A percentile compares a stretch with the other conserved stretches of the same genome.
Evolutionary conservation across 371 early-diverging fungal species (phyloP).

Genomic region (Funneliformis caledonium): DNA sequence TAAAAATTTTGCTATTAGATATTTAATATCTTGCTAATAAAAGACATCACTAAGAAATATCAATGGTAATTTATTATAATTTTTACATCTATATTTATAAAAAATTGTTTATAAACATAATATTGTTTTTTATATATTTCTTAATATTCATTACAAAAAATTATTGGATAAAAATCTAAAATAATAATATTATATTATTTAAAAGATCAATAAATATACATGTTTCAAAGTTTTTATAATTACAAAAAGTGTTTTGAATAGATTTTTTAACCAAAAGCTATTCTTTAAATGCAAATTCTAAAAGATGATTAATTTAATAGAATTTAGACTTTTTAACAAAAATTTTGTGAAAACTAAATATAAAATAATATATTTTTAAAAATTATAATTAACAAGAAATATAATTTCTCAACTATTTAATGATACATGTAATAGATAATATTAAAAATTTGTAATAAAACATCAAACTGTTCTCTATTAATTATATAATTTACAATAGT

Average conservation of each 20-base stretch:
- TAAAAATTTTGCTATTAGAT: conserved; percentile 16
- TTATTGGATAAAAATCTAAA: conserved; percentile 10
- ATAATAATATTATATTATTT: neutral
- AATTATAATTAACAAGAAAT: conserved; percentile 5
- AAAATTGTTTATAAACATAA: neutral
- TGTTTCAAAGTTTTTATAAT: conserved; percentile 24
- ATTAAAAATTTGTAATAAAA: neutral
- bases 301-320: neutral
- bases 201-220: conserved; percentile 12
- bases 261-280: neutral
- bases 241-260: conserved; percentile 4
- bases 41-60: conserved; percentile 31
- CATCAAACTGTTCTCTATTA: too few species aligned
- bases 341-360: too few species aligned
- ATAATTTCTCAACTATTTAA: conserved; percentile 6
- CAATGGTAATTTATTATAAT: conserved; percentile 31
- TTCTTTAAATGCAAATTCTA: neutral
- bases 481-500: conserved; percentile 3
- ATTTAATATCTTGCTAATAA: conserved; percentile 17
- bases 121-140: conserved; percentile 15
- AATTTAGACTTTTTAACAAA: too few species aligned
- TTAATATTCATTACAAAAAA: conserved; percentile 11
- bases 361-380: neutral
- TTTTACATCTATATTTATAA: neutral
- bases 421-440: conserved; percentile 19